Conservation (phyloP, 108 stramenopile genomes). For the Aureococcus anophagefferens region DNA sequence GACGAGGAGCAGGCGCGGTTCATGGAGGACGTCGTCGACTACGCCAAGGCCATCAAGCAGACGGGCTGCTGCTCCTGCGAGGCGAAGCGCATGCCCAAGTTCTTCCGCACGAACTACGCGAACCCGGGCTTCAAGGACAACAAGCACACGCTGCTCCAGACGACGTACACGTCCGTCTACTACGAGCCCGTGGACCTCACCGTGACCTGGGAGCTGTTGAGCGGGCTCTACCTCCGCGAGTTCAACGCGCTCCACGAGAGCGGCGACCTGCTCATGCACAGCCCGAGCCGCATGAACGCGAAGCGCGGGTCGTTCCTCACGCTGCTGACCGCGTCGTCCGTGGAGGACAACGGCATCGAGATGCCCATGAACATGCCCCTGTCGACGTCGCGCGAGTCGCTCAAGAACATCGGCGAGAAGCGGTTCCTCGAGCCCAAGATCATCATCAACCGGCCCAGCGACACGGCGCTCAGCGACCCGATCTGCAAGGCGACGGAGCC, state of each 20-base stretch:
- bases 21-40: not conserved
- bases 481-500: slow-evolving; percentile 5
- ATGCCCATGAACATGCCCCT: slow-evolving; percentile 66
- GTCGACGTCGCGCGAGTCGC: not conserved
- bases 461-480: slow-evolving; percentile 28
- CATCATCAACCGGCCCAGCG: slow-evolving; percentile 27
- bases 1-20: slow-evolving; percentile 21
- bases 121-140: slow-evolving; percentile 54
- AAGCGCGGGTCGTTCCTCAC: slow-evolving; percentile 19
- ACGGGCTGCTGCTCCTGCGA: slow-evolving; percentile 63
- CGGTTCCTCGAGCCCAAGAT: slow-evolving; percentile 11
- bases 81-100: slow-evolving; percentile 35
- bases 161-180: slow-evolving; percentile 44
- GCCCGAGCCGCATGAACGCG: slow-evolving; percentile 34
- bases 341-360: slow-evolving; percentile 40
- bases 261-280: slow-evolving; percentile 45
- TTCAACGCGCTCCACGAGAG: slow-evolving; percentile 42
- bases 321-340: slow-evolving; percentile 36
- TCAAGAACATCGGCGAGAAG: not conserved
- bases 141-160: slow-evolving; percentile 60
- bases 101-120: slow-evolving; percentile 21
- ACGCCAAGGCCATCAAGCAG: not conserved
- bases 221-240: slow-evolving; percentile 59
- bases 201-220: slow-evolving; percentile 57
- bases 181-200: slow-evolving; percentile 43